These are phyloP conservation scores for Kregervanrija fluxuum DNA, from an alignment of 805 yeast species.

Conservation along the genomic window DNA sequence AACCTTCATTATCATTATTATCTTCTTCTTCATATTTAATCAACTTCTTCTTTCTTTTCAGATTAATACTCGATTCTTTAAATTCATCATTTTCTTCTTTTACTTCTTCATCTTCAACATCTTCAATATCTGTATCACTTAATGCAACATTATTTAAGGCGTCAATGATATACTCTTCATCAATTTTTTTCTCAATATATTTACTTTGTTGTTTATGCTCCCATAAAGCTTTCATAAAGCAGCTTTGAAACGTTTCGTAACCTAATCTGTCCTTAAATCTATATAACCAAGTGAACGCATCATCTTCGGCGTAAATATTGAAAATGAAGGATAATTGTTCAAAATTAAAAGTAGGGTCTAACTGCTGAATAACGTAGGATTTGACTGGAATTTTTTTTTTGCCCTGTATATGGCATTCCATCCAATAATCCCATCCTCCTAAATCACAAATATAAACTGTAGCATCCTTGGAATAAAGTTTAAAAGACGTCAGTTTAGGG, in stretches of 20 bases:
- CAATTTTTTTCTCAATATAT: constrained; percentile 41
- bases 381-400: constrained; percentile 26
- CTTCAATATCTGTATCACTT: constrained; percentile 28
- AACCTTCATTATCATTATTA: constrained; percentile 31
- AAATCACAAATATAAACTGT: constrained; percentile 35
- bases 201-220: constrained; percentile 45
- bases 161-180: constrained; percentile 49
- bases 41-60: constrained; percentile 1
- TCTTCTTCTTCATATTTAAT: constrained; percentile 29
- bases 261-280: constrained; percentile 38
- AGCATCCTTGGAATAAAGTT: constrained; percentile 30
- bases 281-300: constrained; percentile 55
- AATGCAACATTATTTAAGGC: constrained; percentile 40
- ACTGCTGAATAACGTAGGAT: constrained; percentile 35
- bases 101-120: constrained; percentile 28
- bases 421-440: constrained; percentile 45
- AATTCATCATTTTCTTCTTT: constrained; percentile 25
- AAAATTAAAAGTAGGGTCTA: constrained; percentile 63
- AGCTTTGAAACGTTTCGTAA: constrained; percentile 45
- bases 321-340: constrained; percentile 55
- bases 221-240: constrained; percentile 50
- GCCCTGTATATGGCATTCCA: constrained; percentile 32
- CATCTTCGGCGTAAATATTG: constrained; percentile 39
- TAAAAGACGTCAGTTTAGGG: constrained; percentile 40
- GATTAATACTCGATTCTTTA: neutral